Base-by-base conservation (phyloP, 2,329 filamentous ascomycete genomes). In the Phaeosphaeria sp. region DNA sequence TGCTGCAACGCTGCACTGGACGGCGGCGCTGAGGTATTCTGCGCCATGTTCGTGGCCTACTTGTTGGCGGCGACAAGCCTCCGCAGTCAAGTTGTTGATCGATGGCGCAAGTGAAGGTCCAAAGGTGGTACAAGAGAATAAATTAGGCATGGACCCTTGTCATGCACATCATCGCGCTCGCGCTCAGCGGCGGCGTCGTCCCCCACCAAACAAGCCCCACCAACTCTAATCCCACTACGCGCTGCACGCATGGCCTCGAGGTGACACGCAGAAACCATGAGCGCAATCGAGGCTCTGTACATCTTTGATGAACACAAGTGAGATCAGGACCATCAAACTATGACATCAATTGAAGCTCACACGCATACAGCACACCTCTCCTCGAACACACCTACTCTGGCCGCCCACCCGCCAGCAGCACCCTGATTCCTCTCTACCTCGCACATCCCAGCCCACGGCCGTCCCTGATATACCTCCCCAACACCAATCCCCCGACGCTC, bases 221-320 rank as follows among this genome's bases (percentile, higher is more conserved):
- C 49, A 50, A 33, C 41, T 43, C 46, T 30, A 47, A 47, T 20
- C 46, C 22, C 22, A 47, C 46, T 46, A 25, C 43, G 20, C 43
- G 18, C 43, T 23, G 36, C 15, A 39, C 48, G 60, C 58, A 68
- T 72, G 64, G 62, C 62, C 56, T 46, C 30, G 44, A 57, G 56
- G 57, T 57, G 54, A 63, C 58, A 55, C 36, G 17, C 17, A 22
- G 21, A 30, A 58, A 78, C 52, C 56, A 84, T 84, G 81, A 80
- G 92, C 81, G 88, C 91, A 75, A 91, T 99, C 74, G 94, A 98
- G 83, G 95, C 94, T 76, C 84, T 99, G 73, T 94, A 98, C 83
- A 93, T 99, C 77, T 97, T 91, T 79, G 93, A 98, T 86, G 93
- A 97, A 83, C 88, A 93, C 80, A 92, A 93, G 93, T 96, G 82